Conservation (phyloP, 2,329 filamentous ascomycete genomes). For the Cladosporium austrohemisphaericum region DNA sequence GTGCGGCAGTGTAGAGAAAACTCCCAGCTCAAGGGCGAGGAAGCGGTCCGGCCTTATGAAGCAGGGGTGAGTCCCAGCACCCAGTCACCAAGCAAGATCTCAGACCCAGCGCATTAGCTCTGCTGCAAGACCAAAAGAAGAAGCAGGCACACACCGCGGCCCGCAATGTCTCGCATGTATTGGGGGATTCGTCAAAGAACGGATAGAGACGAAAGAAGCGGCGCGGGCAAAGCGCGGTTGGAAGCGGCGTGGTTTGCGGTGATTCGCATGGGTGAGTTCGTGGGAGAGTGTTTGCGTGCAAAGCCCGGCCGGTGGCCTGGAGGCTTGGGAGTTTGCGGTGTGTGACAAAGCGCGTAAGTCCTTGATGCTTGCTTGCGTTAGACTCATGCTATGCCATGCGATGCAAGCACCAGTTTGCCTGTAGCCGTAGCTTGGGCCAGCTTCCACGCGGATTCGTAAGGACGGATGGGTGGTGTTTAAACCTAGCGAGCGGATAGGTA, state of each 20-base stretch:
- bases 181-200: slow-evolving; percentile 19
- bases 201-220: slow-evolving; percentile 3
- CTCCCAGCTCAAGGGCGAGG: slow-evolving; percentile 19
- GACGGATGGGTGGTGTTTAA: background rate
- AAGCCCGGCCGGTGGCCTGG: slow-evolving; percentile 16
- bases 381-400: slow-evolving; percentile 12
- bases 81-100: slow-evolving; percentile 13
- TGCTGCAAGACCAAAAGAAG: slow-evolving; percentile 17
- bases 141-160: slow-evolving; percentile 18
- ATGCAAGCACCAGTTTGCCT: slow-evolving; percentile 7
- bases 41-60: slow-evolving; percentile 26
- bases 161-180: slow-evolving; percentile 24
- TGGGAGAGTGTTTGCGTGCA: slow-evolving; percentile 21
- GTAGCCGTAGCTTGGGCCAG: background rate
- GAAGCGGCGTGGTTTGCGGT: background rate
- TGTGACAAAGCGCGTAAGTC: slow-evolving; percentile 27
- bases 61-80: slow-evolving; percentile 19
- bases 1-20: slow-evolving; percentile 18
- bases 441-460: background rate
- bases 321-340: slow-evolving; percentile 27
- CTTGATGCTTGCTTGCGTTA: slow-evolving; percentile 11
- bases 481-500: background rate
- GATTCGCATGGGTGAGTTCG: slow-evolving; percentile 14
- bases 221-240: slow-evolving; percentile 3
- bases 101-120: slow-evolving; percentile 2